Percentiles rank a stretch among this genome's conserved stretches.
Conservation (phyloP, 768 basidiomycete species). For the Stropharia rugosoannulata region DNA sequence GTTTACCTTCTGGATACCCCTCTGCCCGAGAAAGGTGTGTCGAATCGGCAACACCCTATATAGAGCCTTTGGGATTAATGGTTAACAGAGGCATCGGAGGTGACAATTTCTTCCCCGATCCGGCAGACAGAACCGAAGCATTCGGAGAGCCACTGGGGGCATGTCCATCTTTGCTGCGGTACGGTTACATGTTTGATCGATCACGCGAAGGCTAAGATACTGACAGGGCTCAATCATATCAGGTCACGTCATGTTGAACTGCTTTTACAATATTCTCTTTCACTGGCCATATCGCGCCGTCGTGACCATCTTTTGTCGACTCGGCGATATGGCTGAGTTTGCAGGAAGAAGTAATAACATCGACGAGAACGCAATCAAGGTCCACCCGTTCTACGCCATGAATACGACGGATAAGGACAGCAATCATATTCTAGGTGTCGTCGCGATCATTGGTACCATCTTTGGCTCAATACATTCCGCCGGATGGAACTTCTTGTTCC, state of each 20-base stretch:
- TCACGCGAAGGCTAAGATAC: too few relatives aligned
- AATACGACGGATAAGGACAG: slow-evolving; percentile 1
- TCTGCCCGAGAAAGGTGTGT: slow-evolving; percentile 2
- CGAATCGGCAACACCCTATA: too few relatives aligned
- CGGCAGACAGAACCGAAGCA: too few relatives aligned
- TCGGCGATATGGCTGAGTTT: slow-evolving; percentile 10
- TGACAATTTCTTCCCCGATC: too few relatives aligned
- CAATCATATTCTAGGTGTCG: slow-evolving; percentile 2
- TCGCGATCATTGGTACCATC: slow-evolving; percentile 7
- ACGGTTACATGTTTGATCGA: too few relatives aligned
- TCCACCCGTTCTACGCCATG: slow-evolving; percentile 1
- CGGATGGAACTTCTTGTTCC: slow-evolving; percentile 10
- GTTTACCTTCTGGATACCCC: slow-evolving; percentile 4
- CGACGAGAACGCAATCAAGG: background rate
- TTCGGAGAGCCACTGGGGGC: too few relatives aligned
- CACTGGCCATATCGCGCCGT: background rate
- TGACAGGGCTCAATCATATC: too few relatives aligned
- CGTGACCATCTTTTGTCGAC: background rate
- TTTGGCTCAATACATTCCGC: slow-evolving; percentile 12
- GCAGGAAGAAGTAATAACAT: slow-evolving; percentile 5
- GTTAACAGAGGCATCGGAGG: too few relatives aligned
- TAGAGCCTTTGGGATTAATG: too few relatives aligned
- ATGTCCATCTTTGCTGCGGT: too few relatives aligned
- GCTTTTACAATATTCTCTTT: background rate
- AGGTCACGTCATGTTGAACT: background rate